Evolutionary conservation across 768 basidiomycete genomes (phyloP).

Genomic region (Xerocomellus intermedius): DNA sequence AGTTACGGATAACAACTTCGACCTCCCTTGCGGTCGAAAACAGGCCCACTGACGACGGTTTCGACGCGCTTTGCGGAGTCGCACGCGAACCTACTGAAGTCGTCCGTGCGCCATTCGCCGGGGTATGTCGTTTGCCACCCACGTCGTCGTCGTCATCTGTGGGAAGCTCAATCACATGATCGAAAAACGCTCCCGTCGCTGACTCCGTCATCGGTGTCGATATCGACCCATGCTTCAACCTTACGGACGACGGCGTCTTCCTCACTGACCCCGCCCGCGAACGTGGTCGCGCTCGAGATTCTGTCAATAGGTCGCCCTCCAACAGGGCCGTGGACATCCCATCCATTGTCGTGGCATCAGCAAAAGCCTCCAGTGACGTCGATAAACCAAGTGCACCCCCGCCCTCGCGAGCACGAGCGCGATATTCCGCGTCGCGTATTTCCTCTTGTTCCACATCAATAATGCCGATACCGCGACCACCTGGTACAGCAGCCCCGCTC

Average conservation of each 20-base stretch:
- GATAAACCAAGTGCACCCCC: neutral
- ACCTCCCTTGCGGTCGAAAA: neutral
- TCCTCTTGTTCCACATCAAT: slow-evolving; percentile 26
- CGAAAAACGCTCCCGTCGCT: slow-evolving; percentile 14
- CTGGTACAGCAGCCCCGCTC: slow-evolving; percentile 29
- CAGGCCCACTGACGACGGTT: slow-evolving; percentile 1
- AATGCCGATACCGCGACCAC: slow-evolving; percentile 28
- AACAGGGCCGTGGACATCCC: neutral
- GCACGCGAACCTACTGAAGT: neutral
- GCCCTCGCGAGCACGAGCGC: neutral
- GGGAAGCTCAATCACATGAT: slow-evolving; percentile 24
- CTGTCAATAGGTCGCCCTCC: neutral
- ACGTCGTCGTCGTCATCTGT: slow-evolving; percentile 10
- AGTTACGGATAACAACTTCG: neutral
- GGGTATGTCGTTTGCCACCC: neutral
- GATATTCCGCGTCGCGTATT: slow-evolving; percentile 15
- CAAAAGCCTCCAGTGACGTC: neutral
- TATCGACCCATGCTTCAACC: neutral
- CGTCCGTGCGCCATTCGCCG: neutral
- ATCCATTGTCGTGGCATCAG: neutral
- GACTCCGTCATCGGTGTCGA: neutral
- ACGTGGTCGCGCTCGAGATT: neutral
- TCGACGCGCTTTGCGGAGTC: neutral
- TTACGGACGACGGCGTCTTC: slow-evolving; percentile 3
- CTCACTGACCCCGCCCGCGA: slow-evolving; percentile 10